These are phyloP conservation scores for Lipomyces mesembrius DNA, from an alignment of 805 yeast genomes.

Conservation along the genomic window DNA sequence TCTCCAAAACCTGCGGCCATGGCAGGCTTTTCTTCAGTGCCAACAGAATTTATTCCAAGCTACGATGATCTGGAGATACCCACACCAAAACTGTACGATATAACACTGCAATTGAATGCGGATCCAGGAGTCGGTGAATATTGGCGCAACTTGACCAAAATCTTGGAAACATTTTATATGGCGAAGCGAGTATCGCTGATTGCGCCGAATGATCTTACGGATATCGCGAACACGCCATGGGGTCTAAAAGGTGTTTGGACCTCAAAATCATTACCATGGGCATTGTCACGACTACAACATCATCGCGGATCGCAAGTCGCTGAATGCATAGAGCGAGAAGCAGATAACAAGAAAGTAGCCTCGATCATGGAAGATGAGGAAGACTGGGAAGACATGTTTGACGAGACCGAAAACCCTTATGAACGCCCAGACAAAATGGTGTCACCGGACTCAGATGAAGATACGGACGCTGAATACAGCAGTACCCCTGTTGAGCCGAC, in stretches of 20 bases:
- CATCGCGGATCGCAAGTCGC: slow-evolving; percentile 27
- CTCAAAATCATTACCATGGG: slow-evolving; percentile 28
- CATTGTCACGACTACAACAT: slow-evolving; percentile 33
- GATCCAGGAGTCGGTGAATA: slow-evolving; percentile 40
- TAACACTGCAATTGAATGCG: slow-evolving; percentile 31
- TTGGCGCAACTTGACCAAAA: slow-evolving; percentile 39
- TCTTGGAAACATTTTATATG: slow-evolving; percentile 40
- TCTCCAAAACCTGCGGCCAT: background rate
- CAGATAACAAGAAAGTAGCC: slow-evolving; percentile 2
- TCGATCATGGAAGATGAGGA: background rate
- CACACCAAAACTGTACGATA: slow-evolving; percentile 33
- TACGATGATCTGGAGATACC: slow-evolving; percentile 29
- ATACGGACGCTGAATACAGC: background rate
- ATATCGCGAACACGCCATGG: slow-evolving; percentile 45
- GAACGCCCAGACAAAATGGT: background rate
- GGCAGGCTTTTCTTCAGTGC: slow-evolving; percentile 11
- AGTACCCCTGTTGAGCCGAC: background rate
- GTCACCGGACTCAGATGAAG: slow-evolving; percentile 3
- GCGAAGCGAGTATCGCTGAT: slow-evolving; percentile 43
- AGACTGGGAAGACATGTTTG: slow-evolving; percentile 38
- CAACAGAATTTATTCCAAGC: slow-evolving; percentile 12
- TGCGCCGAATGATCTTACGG: slow-evolving; percentile 45
- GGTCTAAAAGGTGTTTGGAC: slow-evolving; percentile 45
- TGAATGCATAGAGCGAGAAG: slow-evolving; percentile 30
- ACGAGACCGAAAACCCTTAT: slow-evolving; percentile 15